A percentile compares a stretch with the other conserved stretches of the same genome.
Conservation (phyloP, 139 green algal genomes). For the Chlamydomonas urium region DNA sequence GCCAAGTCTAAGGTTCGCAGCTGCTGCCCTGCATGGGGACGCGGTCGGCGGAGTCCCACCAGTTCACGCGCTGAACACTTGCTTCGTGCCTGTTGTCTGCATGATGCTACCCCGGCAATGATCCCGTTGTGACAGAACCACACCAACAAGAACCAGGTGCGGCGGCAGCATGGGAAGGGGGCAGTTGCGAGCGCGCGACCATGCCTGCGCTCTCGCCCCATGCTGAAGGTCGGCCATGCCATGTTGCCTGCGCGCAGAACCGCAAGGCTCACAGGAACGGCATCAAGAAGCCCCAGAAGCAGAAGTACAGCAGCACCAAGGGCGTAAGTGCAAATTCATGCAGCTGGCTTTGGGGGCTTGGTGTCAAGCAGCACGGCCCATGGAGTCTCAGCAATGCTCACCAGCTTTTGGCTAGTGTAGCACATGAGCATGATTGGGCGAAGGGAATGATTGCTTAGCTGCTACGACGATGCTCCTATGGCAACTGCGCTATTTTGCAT, state of each 20-base stretch:
- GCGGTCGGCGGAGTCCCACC: background rate
- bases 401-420: background rate
- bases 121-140: conserved; percentile 3
- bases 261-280: conserved; percentile 88
- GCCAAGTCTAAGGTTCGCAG: conserved; percentile 9
- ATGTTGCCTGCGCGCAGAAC: conserved; percentile 52
- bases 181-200: background rate
- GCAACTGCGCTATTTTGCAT: background rate
- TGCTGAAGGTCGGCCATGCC: background rate
- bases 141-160: conserved; percentile 14
- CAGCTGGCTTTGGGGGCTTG: too few relatives aligned
- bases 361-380: too few relatives aligned
- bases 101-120: background rate
- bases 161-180: too few relatives aligned
- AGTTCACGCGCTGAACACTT: background rate
- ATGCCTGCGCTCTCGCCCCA: background rate
- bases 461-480: background rate
- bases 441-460: background rate
- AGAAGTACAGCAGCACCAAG: conserved; percentile 67
- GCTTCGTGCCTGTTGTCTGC: background rate
- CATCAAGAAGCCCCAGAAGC: conserved; percentile 90
- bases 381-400: too few relatives aligned
- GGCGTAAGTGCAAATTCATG: too few relatives aligned
- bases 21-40: background rate
- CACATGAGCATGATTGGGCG: background rate